Evolutionary conservation across 2,329 filamentous ascomycete genomes (phyloP), one percentile per base, ranked within the genome.

Genomic region (Drechslerella stenobrocha): DNA sequence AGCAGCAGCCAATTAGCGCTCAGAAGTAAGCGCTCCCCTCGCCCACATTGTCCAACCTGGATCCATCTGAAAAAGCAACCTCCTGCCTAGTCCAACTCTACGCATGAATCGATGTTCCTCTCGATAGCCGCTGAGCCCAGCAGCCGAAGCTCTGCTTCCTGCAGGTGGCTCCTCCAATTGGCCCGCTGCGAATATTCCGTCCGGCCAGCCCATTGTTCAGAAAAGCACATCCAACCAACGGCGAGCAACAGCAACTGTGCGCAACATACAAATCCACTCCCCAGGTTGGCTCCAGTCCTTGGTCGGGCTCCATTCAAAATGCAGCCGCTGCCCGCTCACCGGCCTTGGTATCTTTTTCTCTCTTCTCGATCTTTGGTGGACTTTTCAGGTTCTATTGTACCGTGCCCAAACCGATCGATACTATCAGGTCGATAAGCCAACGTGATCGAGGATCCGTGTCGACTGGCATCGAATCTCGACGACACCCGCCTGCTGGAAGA

Each of bases 401-500:
- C 44, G 48, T 47, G 55, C 22, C 32, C n/a, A n/a, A n/a, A n/a
- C 26, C 28, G 24, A 15, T 34, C 9, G 28, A 50, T 34, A 52
- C 28, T 18, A n/a, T 37, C 28, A 30, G 28, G 28, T 18, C 40
- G 37, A 47, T 30, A 40, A 53, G 34, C 37, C 24, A 45, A 15
- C 55, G 40, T 46, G 37, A 42, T 47, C 18, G 15, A 46, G 22
- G 15, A 28, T 37, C 13, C 28, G 13, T 18, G 15, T 20, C 18
- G 15, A 18, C 7, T 4, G 15, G 15, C 13, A 42, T 18, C 18
- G 4, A 18, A 20, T 18, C n/a, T 42, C 37, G 15, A 42, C 4
- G 13, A 53, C 55, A 67, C 55, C 60, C 60, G 60, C 60, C 60
- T 65, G 60, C 52, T 59, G 55, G 55, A 66, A 30, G 34, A 53